Evolutionary conservation across 306 rosid genomes (phyloP).

Genomic region (Quercus suber): DNA sequence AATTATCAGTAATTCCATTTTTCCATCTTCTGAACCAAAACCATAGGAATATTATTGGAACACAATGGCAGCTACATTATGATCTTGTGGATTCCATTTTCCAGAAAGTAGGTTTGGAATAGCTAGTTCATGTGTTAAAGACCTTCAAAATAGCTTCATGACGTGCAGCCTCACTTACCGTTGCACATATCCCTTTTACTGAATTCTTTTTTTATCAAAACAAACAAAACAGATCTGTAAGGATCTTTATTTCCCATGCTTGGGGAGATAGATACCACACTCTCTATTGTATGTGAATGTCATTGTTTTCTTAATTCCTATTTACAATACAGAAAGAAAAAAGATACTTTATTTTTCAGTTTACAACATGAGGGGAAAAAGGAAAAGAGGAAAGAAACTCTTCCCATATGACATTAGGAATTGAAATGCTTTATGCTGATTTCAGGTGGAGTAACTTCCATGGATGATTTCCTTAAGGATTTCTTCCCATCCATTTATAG

Average conservation of each 20-base stretch:
- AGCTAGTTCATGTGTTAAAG: neutral
- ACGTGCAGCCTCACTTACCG: conserved; percentile 22
- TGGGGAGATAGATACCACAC: too few species aligned
- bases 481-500: conserved; percentile 72
- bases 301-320: neutral
- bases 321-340: neutral
- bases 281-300: neutral
- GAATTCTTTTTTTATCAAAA: neutral
- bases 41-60: neutral
- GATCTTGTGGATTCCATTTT: neutral
- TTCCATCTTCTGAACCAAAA: too few species aligned
- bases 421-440: neutral
- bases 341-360: neutral
- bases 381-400: neutral
- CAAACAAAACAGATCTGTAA: neutral
- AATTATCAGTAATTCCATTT: too few species aligned
- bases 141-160: neutral
- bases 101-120: neutral
- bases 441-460: conserved; percentile 90
- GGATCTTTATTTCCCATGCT: neutral
- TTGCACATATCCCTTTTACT: neutral
- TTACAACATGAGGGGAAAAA: neutral
- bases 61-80: neutral
- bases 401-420: neutral
- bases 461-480: conserved; percentile 79